Evolutionary conservation across 225 moss, liverwort and hornwort species (phyloP).

Genomic region (Pseudoscleropodium purum): DNA sequence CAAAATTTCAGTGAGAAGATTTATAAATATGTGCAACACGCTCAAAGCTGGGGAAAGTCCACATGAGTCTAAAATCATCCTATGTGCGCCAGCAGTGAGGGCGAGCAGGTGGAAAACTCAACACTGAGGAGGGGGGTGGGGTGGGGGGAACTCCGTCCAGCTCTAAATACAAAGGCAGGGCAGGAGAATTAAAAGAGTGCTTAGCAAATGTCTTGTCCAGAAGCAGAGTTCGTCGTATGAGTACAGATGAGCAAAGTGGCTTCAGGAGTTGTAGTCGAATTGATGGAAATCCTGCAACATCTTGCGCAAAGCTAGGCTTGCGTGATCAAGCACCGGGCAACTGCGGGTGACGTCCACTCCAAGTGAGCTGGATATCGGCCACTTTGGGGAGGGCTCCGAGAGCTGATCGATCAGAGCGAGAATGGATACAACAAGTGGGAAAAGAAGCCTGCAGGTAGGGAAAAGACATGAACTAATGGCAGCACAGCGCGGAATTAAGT

Average conservation of each 20-base stretch:
- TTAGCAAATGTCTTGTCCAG: constrained; percentile 37
- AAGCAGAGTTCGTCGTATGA: constrained; percentile 19
- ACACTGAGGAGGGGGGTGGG: background rate
- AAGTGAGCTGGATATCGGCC: constrained; percentile 19
- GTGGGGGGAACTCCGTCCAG: background rate
- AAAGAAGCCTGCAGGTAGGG: constrained; percentile 18
- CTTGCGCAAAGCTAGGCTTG: constrained; percentile 1
- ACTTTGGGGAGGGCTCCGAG: background rate
- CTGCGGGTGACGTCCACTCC: constrained; percentile 17
- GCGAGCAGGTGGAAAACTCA: constrained; percentile 26
- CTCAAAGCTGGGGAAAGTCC: constrained; percentile 13
- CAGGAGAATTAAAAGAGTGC: constrained; percentile 12
- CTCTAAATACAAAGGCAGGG: constrained; percentile 2
- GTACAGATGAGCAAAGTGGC: constrained; percentile 23
- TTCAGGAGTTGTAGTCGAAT: background rate
- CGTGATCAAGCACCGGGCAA: background rate
- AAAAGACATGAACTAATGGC: constrained; percentile 20
- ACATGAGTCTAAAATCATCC: constrained; percentile 21
- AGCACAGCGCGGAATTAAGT: background rate
- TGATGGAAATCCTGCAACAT: constrained; percentile 3
- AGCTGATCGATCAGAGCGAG: constrained; percentile 1
- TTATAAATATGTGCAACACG: constrained; percentile 41
- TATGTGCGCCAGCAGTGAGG: constrained; percentile 21
- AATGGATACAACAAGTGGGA: background rate
- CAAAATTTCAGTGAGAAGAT: constrained; percentile 47